Evolutionary conservation across 148 eudicot genomes (phyloP), one percentile per base, ranked within the genome.

Genomic region (Amaranthus cruentus): DNA sequence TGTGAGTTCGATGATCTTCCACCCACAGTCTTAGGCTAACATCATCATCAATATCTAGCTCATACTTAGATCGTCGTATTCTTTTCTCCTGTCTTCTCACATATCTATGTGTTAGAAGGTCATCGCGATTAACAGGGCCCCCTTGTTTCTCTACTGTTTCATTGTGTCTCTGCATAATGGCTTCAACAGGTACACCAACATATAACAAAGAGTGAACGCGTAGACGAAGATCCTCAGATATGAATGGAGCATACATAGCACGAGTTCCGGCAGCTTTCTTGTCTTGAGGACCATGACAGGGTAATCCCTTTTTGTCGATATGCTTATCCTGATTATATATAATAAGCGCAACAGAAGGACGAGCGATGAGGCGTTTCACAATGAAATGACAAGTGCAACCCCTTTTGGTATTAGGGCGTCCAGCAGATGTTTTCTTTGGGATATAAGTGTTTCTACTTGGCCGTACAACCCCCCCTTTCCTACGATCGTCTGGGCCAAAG

Each of bases 351-450:
- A 87, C 91, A 10, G 91, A 83, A 12, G 98, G 98, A 64, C 90
- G 88, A 38, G 96, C 97, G 62, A 82, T 88, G 61, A 91, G 86
- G 68, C 98, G 97, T 77, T 91, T 94, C 55, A 94, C 98, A 8
- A 91, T 94, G 70, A 94, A 89, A 81, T 85, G 97, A 80, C 97
- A 94, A 62, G 96, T 91, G 83, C 98, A 94, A 4, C 98, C 98
- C 83, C 98, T 88, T 82, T 94, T 94, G 55, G 97, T 90, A 75
- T 90, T 91, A 28, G 98, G 98, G 47, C 98, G 84, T 56, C 98
- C 97, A 62, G 88, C 85, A 62, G 93, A 67, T 79, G 88, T 94
- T 72, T 90, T 94, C 79, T 91, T 94, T 6, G 87, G 80, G 42
- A 81, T 80, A 51, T 83, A 88, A 4, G 85, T 86, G 68, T 63